Evolutionary conservation across 2,329 filamentous ascomycete genomes (phyloP), one percentile per base, ranked within the genome.

Genomic region (Dothideomycetes sp.): DNA sequence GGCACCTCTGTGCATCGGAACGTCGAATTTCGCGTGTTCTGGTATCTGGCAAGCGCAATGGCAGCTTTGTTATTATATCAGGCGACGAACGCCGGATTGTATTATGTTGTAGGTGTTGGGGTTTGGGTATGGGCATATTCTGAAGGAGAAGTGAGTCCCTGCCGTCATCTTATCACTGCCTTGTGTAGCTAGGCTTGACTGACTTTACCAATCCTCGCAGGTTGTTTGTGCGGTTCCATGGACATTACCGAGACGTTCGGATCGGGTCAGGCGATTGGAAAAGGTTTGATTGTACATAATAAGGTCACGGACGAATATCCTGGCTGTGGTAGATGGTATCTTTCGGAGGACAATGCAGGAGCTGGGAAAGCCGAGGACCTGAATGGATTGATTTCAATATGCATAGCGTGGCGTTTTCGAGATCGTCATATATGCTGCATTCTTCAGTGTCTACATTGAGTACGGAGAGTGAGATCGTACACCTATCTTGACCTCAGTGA

Each of bases 71-170:
- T 98, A 47, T 68, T 94, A 47, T 98, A 98, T 60, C 91, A 96
- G 61, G 84, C 79, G 43, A 94, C 88, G 19, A 94, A 98, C 58
- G 73, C 89, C 3, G 91, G 85, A 4, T 65, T 96, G 38, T 98
- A 96, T 65, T 95, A 96, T 59, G 59, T 93, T 18, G 75, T 95
- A 46, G 89, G 81, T 15, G 79, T 93, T 65, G 70, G 68, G 5
- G 80, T 91, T 11, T 98, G 96, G 62, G 94, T 96, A 54, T 95
- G 88, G 88, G 91, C 85, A 1, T 96, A 93, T 55, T 91, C 82
- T 54, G 89, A 98, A 63, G 91, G 91, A 63, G 91, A 98, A 80
- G 88, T 94, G 64, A 57, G 81, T 68, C 2, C 37, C 30, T 19
- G 31, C 16, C 5, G n/a, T n/a, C n/a, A n/a, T n/a, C n/a, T n/a